Evolutionary conservation across 129 eudicot species (phyloP).

Genomic region (Dittrichia graveolens): DNA sequence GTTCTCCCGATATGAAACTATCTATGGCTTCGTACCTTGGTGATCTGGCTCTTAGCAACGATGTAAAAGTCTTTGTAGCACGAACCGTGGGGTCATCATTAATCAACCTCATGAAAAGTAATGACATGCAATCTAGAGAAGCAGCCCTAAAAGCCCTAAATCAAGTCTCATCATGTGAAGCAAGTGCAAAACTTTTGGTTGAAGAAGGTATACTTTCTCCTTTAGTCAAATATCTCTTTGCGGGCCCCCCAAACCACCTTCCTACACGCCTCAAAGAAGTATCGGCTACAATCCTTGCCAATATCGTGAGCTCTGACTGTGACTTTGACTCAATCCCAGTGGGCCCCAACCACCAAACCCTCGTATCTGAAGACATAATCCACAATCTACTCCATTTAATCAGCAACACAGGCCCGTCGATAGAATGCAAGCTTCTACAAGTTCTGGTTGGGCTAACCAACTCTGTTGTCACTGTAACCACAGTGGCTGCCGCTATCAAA

Average conservation of each 20-base stretch:
- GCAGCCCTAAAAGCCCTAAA: constrained; percentile 87
- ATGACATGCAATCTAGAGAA: constrained; percentile 67
- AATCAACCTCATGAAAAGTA: constrained; percentile 67
- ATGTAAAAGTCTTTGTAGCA: constrained; percentile 78
- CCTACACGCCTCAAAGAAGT: constrained; percentile 78
- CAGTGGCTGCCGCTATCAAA: constrained; percentile 80
- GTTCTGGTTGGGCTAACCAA: constrained; percentile 88
- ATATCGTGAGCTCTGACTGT: constrained; percentile 70
- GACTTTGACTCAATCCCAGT: constrained; percentile 68
- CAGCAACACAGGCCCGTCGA: constrained; percentile 90
- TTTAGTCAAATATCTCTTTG: constrained; percentile 77
- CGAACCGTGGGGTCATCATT: constrained; percentile 72
- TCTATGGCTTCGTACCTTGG: constrained; percentile 92
- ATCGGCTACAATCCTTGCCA: constrained; percentile 83
- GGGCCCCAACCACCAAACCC: constrained; percentile 67
- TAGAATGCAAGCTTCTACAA: constrained; percentile 84
- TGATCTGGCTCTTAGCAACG: constrained; percentile 83
- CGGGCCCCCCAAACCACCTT: constrained; percentile 52
- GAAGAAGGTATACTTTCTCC: constrained; percentile 85
- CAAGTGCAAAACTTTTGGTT: constrained; percentile 71
- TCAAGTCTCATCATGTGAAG: constrained; percentile 86
- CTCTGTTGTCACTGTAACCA: constrained; percentile 55
- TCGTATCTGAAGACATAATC: constrained; percentile 76
- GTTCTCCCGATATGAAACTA: constrained; percentile 74
- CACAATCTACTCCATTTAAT: constrained; percentile 80